Base-by-base conservation (phyloP, 1,139 yeast genomes). In the Zygoascus sp. region DNA sequence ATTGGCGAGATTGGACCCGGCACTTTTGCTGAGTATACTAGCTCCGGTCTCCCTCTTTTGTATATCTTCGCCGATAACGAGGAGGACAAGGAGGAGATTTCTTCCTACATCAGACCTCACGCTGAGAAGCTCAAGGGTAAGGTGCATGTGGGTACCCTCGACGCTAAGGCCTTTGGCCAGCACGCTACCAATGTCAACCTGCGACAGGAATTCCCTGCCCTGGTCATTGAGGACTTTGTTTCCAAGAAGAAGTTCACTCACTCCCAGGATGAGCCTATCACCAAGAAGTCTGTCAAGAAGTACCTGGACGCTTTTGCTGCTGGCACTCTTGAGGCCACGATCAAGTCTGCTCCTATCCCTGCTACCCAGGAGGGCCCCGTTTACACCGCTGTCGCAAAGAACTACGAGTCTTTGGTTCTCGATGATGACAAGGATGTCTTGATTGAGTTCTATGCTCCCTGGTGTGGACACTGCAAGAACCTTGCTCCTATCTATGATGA, bases 381-480 rank as follows among this genome's bases (percentile, higher is more conserved):
- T 48, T 73, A 73, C 66, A 82, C 80, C 62, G 77, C 92, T 57
- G 97, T 92, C 52, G 96, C 89, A 59, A 80, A 81, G 71, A 88
- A 82, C 66, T 92, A 87, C 69, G 82, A 83, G 42, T 78, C 77
- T 30, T 70, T 87, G 53, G 76, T 87, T 52, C 71, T 74, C 34
- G 90, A 89, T 63, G 70, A 73, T 45, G 67, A 76, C 50, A 88
- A 87, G 75, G 97, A 92, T 67, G 90, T 92, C 46, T 74, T 92
- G 58, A 90, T 92, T 58, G 88, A 90, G 74, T 90, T 86, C 73
- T 92, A 87, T 65, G 98, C 98, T 49, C 96, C 96, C 70, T 92
- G 98, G 98, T 90, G 98, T 75, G 97, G 97, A 44, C 97, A 90
- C 76, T 90, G 98, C 78, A 90, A 90, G 78, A 87, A 79, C 70